A percentile compares a stretch with the other conserved stretches of the same genome.
phyloP scores from a whole-genome alignment of 2,329 filamentous ascomycete genomes.

The Colletotrichum salicis region DNA sequence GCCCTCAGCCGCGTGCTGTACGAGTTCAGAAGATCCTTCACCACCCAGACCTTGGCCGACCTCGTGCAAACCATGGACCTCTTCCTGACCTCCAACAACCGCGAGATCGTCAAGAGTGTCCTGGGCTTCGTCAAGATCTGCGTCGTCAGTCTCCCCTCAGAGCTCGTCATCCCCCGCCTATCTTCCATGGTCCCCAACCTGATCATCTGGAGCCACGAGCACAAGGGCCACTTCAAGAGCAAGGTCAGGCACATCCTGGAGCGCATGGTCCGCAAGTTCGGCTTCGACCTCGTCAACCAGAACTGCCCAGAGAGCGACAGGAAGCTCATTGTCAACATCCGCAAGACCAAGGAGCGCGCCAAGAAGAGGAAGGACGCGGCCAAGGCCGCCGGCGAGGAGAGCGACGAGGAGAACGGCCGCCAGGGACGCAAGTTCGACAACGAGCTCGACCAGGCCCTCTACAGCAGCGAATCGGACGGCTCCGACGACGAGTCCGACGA shows the following conservation, averaged over 20 bases:
- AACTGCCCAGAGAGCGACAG: conserved; percentile 86
- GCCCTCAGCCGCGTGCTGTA: conserved; percentile 93
- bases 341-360: conserved; percentile 90
- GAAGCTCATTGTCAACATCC: conserved; percentile 93
- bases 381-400: conserved; percentile 67
- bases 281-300: conserved; percentile 81
- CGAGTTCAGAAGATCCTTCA: conserved; percentile 82
- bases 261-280: conserved; percentile 91
- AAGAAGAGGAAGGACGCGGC: conserved; percentile 87
- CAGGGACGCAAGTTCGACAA: conserved; percentile 79
- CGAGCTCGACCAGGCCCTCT: conserved; percentile 96
- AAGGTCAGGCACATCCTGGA: conserved; percentile 99
- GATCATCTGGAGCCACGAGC: conserved; percentile 96
- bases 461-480: conserved; percentile 76
- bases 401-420: conserved; percentile 64
- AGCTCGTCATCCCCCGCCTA: conserved; percentile 82
- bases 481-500: conserved; percentile 73
- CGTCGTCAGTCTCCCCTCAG: conserved; percentile 83
- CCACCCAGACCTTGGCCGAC: conserved; percentile 77
- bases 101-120: conserved; percentile 94
- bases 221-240: conserved; percentile 95
- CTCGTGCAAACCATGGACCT: conserved; percentile 95
- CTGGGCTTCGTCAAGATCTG: conserved; percentile 97
- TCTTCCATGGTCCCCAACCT: conserved; percentile 85
- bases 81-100: conserved; percentile 95